phyloP scores from a whole-genome alignment of 495 filamentous ascomycete species.

The Cryomyces antarcticus region DNA sequence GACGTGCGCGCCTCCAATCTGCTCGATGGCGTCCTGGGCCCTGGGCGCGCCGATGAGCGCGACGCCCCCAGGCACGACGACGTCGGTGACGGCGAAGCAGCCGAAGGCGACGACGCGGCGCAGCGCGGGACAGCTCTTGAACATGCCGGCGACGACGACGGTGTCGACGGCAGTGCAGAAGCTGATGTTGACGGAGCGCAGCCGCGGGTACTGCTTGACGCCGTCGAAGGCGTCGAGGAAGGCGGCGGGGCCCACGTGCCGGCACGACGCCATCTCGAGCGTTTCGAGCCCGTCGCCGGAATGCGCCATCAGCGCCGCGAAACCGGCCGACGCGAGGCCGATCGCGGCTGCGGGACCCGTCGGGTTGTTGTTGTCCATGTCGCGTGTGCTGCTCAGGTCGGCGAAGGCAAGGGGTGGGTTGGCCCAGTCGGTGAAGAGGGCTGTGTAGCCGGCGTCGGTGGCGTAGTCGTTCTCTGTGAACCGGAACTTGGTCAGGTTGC shows the following conservation, averaged over 20 bases:
- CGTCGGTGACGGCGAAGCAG: constrained; percentile 56
- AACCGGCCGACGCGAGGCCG: constrained; percentile 53
- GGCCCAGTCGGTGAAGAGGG: constrained; percentile 54
- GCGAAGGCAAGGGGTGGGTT: constrained; percentile 47
- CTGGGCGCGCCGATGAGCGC: constrained; percentile 61
- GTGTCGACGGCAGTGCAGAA: constrained; percentile 62
- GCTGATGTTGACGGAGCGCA: constrained; percentile 53
- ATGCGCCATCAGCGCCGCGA: constrained; percentile 66
- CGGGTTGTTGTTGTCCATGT: constrained; percentile 49
- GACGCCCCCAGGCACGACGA: constrained; percentile 48
- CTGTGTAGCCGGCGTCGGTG: constrained; percentile 47
- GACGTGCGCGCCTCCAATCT: constrained; percentile 25
- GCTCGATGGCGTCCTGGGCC: constrained; percentile 36
- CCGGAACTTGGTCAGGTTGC: constrained; percentile 48
- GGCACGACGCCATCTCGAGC: constrained; percentile 57
- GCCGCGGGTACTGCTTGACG: constrained; percentile 36
- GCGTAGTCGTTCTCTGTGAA: constrained; percentile 53
- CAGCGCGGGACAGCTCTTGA: constrained; percentile 51
- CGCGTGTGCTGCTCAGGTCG: constrained; percentile 54
- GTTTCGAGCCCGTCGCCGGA: constrained; percentile 40
- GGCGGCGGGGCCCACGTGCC: constrained; percentile 46
- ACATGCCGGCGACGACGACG: constrained; percentile 49
- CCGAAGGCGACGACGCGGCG: constrained; percentile 62
- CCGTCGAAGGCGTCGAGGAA: constrained; percentile 50
- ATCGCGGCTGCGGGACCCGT: constrained; percentile 33